Conservation (phyloP, 345 rosid genomes). For the Camelina laxa region DNA sequence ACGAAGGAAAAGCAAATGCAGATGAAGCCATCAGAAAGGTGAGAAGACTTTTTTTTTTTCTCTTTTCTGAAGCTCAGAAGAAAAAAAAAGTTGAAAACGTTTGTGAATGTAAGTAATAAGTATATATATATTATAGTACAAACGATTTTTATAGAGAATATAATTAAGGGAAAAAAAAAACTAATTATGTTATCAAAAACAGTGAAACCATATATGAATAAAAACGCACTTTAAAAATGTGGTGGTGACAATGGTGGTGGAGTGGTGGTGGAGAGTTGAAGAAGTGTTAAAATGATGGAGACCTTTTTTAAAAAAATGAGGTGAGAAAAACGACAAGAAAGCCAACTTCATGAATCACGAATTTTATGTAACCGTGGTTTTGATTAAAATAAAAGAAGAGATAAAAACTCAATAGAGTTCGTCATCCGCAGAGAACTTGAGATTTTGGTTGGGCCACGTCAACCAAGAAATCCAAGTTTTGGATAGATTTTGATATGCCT, state of each 20-base stretch:
- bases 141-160: constrained; percentile 33
- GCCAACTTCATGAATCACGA: constrained; percentile 19
- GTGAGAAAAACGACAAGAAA: constrained; percentile 39
- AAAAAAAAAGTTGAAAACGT: background rate
- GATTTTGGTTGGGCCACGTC: constrained; percentile 52
- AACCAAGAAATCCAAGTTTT: constrained; percentile 37
- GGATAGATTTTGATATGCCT: constrained; percentile 39
- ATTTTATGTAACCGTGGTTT: constrained; percentile 34
- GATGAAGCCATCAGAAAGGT: constrained; percentile 60
- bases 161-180: no score
- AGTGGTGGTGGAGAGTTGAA: constrained; percentile 32
- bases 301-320: constrained; percentile 20
- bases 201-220: no score
- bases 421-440: constrained; percentile 44
- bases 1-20: constrained; percentile 70
- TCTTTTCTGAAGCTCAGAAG: background rate
- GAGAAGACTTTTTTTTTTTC: background rate
- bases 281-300: constrained; percentile 19
- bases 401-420: constrained; percentile 22
- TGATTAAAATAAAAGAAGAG: background rate
- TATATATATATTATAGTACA: no score
- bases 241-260: constrained; percentile 31
- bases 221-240: no score
- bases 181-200: no score
- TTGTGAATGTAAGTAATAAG: constrained; percentile 13